Percentiles rank a stretch among this genome's conserved stretches.
Evolutionary conservation across 1,284 basidiomycete genomes (phyloP).

Genomic region (Ceratobasidium papillatum): DNA sequence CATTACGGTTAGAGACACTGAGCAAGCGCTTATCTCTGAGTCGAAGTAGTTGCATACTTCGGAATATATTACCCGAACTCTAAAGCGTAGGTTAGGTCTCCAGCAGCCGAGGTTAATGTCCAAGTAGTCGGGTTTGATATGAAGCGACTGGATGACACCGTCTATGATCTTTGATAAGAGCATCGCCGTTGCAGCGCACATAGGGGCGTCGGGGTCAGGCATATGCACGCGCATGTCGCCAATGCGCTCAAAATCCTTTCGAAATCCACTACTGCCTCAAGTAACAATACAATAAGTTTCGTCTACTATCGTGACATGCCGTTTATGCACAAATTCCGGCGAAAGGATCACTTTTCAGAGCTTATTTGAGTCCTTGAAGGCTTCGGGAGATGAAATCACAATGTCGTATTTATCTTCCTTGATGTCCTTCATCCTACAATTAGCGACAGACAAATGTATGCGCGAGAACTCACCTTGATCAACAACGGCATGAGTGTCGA

Average conservation of each 20-base stretch:
- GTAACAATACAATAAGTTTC: neutral
- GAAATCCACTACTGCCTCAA: neutral
- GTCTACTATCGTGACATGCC: neutral
- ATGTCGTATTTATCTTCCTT: neutral
- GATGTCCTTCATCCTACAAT: neutral
- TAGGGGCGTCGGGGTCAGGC: neutral
- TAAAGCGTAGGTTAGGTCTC: neutral
- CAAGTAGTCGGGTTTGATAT: neutral
- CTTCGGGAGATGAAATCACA: constrained; percentile 9
- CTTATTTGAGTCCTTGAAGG: constrained; percentile 1
- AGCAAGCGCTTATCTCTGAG: neutral
- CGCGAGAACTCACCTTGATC: too few species aligned
- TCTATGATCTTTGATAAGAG: neutral
- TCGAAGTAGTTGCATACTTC: too few species aligned
- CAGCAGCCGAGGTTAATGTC: neutral
- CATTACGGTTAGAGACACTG: too few species aligned
- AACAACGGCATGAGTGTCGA: too few species aligned
- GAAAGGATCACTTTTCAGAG: neutral
- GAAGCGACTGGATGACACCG: neutral
- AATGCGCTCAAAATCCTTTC: neutral
- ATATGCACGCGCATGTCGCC: neutral
- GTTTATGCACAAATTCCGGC: neutral
- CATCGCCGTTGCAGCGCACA: neutral
- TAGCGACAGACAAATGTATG: neutral
- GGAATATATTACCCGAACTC: too few species aligned